These are phyloP conservation scores for Stenocarpella maydis DNA, from an alignment of 2,329 filamentous ascomycete species.

Conservation along the genomic window DNA sequence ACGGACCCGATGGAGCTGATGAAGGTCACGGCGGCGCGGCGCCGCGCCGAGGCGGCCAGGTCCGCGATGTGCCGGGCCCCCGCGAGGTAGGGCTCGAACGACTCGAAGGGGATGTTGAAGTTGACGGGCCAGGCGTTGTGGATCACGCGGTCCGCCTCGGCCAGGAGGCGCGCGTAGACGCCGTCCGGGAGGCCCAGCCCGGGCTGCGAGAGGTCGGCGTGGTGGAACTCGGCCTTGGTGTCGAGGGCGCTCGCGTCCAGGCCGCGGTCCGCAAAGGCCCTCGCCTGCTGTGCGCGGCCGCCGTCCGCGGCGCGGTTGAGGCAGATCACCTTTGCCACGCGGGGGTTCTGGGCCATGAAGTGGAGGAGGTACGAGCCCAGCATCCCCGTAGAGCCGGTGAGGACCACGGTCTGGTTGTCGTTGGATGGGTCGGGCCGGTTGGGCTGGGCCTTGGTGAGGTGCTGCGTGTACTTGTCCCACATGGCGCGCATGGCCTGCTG, in stretches of 20 bases:
- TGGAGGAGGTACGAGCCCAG: constrained; percentile 51
- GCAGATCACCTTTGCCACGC: constrained; percentile 52
- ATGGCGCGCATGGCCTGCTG: constrained; percentile 36
- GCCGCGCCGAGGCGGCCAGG: constrained; percentile 45
- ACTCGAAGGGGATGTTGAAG: constrained; percentile 55
- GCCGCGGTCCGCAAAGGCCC: constrained; percentile 47
- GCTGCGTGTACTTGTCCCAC: constrained; percentile 43
- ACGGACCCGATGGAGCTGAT: constrained; percentile 50
- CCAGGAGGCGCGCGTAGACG: constrained; percentile 46
- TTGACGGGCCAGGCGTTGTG: constrained; percentile 59
- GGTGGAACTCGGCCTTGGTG: constrained; percentile 53
- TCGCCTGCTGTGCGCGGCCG: constrained; percentile 47
- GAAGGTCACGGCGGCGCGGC: constrained; percentile 49
- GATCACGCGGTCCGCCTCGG: constrained; percentile 51
- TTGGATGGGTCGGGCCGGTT: constrained; percentile 40
- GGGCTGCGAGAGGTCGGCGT: constrained; percentile 55
- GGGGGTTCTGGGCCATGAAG: constrained; percentile 43
- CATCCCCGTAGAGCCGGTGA: constrained; percentile 52
- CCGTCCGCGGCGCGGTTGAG: constrained; percentile 54
- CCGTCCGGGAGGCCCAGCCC: constrained; percentile 54
- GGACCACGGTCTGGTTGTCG: constrained; percentile 42
- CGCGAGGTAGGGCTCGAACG: constrained; percentile 56
- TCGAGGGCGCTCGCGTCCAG: constrained; percentile 42
- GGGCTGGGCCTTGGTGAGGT: constrained; percentile 38
- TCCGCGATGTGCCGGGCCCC: constrained; percentile 57